Percentiles rank a stretch among this genome's conserved stretches.
Evolutionary conservation across 257 asterid species (phyloP).

Genomic region (Solanum microdontum): DNA sequence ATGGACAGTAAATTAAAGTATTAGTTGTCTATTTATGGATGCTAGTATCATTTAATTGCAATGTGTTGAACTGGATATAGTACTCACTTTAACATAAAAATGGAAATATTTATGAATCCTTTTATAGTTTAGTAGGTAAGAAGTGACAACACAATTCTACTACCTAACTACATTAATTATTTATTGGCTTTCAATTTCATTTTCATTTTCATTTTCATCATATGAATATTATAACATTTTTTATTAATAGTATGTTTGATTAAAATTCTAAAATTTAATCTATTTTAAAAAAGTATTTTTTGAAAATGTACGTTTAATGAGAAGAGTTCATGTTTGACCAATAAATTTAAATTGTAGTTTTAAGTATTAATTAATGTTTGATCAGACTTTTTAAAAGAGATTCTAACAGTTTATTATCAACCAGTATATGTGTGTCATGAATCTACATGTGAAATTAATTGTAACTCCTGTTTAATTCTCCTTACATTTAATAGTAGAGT

Average conservation of each 20-base stretch:
- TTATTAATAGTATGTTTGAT: neutral
- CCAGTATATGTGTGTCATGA: neutral
- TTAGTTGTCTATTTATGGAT: neutral
- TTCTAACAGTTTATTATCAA: neutral
- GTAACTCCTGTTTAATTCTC: neutral
- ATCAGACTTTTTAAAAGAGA: neutral
- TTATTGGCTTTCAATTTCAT: neutral
- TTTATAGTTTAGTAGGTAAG: neutral
- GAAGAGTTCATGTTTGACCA: too few species aligned
- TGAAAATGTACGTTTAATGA: neutral
- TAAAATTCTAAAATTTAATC: too few species aligned
- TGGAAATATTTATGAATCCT: neutral
- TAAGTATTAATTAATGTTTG: too few species aligned
- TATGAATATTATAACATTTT: neutral
- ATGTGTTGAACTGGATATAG: neutral
- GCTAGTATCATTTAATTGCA: neutral
- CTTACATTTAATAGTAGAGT: neutral
- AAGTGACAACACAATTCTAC: neutral
- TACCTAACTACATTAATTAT: neutral
- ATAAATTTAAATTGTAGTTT: too few species aligned
- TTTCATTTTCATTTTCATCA: neutral
- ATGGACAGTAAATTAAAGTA: neutral
- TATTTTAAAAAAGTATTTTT: too few species aligned
- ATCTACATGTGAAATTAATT: neutral
- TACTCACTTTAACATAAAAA: neutral